Percentiles rank a stretch among this genome's conserved stretches.
Conservation (phyloP, 305 asterid genomes). For the Solanum hybrid region DNA sequence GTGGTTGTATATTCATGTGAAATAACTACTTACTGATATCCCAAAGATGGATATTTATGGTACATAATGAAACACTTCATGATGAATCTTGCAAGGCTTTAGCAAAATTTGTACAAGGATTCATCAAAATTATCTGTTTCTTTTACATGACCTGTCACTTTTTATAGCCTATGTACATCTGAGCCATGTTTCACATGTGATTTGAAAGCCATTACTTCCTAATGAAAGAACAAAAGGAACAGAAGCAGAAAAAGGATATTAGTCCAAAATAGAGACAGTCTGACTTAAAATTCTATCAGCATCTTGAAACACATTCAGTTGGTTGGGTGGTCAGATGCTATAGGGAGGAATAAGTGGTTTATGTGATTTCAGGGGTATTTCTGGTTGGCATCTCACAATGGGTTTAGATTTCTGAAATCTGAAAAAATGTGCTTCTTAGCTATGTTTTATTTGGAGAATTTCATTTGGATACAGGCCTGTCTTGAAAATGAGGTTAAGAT, state of each 20-base stretch:
- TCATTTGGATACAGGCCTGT: conserved; percentile 4
- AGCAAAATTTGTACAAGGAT: neutral
- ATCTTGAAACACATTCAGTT: neutral
- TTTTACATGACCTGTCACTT: neutral
- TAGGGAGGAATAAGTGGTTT: neutral
- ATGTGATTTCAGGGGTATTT: neutral
- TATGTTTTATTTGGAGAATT: neutral
- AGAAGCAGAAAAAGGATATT: neutral
- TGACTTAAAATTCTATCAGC: neutral
- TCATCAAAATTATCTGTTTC: neutral
- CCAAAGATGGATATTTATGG: neutral
- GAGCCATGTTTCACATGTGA: neutral
- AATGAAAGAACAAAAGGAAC: neutral
- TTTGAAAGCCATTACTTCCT: neutral
- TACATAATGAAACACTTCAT: neutral
- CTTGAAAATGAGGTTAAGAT: neutral
- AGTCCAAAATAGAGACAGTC: neutral
- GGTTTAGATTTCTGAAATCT: neutral
- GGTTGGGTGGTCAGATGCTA: neutral
- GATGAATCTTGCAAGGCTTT: neutral
- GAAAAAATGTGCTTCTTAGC: neutral
- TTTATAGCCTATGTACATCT: neutral
- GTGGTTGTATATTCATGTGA: neutral
- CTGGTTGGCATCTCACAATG: neutral
- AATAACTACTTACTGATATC: neutral